Base-by-base conservation (phyloP, 306 rosid genomes). In the Biancaea sappan region DNA sequence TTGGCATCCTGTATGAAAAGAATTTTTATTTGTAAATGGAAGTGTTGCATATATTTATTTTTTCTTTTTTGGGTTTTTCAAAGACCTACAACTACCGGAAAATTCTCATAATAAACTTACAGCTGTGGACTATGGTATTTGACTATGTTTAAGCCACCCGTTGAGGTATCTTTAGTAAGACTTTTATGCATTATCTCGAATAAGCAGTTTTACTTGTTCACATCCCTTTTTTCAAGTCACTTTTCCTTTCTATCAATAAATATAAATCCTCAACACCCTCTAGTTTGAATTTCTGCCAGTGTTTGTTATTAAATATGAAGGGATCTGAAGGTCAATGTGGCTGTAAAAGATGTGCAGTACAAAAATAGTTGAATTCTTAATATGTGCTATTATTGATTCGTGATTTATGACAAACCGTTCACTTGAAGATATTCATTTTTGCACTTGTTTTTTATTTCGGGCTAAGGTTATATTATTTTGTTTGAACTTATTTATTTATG, bases 401-500 rank as follows among this genome's bases (percentile, higher is more conserved):
- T 15, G 6, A 29, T 58, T 14, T 58, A 19, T 19, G 4, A 31
- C 41, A 14, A 14, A 56, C 28, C 10, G 24, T n/a, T 25, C 3
- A 14, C 38, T 3, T 9, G 7, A 38, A 56, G 8, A 4, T 26
- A 0, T 58, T 29, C n/a, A n/a, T 2, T 31, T 15, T 29, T 18
- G 22, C 16, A 41, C 41, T 58, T 51, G 24, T 73, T 63, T 61
- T 53, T 40, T 54, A 37, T 66, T 51, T 37, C 62, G 10, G 46
- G 32, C 50, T 40, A 28, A n/a, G 15, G 21, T 28, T 48, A 31
- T 18, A 18, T 32, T 26, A 14, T 16, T 59, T 66, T 9, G 2
- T 68, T 56, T 68, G 35, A 61, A 47, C 15, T 25, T 51, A 70
- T 68, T 26, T 73, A 34, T 40, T 72, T 19, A 14, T 82, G 37